These are phyloP conservation scores for Aureobasidium namibiae DNA, from an alignment of 2,329 filamentous ascomycete species.

Conservation along the genomic window DNA sequence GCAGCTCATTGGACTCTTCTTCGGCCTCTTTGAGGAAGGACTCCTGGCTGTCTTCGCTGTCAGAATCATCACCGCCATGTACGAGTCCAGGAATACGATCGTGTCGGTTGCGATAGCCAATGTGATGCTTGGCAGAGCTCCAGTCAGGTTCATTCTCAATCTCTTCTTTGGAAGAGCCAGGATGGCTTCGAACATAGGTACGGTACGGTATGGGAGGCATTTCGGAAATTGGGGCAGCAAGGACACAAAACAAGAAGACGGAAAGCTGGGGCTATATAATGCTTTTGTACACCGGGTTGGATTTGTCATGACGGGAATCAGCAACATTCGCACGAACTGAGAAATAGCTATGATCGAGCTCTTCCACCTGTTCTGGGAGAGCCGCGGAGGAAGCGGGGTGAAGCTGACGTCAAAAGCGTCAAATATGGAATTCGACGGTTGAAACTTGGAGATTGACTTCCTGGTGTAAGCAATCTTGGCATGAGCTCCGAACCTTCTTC, in stretches of 20 bases:
- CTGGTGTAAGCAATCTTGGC: neutral
- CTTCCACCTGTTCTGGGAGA: neutral
- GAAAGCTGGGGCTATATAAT: neutral
- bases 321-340: neutral
- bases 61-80: slow-evolving; percentile 24
- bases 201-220: slow-evolving; percentile 26
- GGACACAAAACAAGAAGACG: neutral
- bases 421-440: neutral
- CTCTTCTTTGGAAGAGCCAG: slow-evolving; percentile 32
- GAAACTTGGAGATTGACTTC: neutral
- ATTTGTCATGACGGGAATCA: neutral
- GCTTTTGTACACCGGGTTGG: neutral
- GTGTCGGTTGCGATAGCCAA: slow-evolving; percentile 32
- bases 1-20: slow-evolving; percentile 22
- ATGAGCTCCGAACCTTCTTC: neutral
- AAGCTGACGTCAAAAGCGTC: neutral
- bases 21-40: slow-evolving; percentile 20
- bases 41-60: slow-evolving; percentile 14
- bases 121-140: slow-evolving; percentile 31
- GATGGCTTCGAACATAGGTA: slow-evolving; percentile 26
- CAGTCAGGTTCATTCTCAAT: slow-evolving; percentile 39
- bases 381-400: slow-evolving; percentile 3
- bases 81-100: slow-evolving; percentile 33
- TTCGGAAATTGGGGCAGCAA: neutral
- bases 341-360: neutral